Base-by-base conservation (phyloP, 805 yeast genomes). In the Lipomyces sp. region DNA sequence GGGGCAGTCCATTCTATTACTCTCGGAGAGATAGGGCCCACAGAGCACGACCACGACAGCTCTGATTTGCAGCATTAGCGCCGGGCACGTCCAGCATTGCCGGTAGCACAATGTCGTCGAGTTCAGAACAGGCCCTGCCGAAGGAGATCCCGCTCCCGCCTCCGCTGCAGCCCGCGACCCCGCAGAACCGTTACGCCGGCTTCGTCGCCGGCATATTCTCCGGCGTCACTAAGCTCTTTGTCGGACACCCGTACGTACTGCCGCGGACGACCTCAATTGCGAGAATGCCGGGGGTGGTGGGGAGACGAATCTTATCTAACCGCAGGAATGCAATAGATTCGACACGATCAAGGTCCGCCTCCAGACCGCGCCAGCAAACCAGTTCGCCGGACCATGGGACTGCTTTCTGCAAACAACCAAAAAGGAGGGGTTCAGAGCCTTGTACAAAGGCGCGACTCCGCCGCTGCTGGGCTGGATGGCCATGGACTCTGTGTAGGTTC, bases 391-490 rank as follows among this genome's bases (percentile, higher is more conserved):
- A 2, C 93, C 95, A 0, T 63, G 84, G 61, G 95, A 89, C 64
- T 86, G 95, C 67, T 81, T 86, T 3, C 60, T 73, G 61, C 81
- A 84, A 63, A 89, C 96, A 0, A 63, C 84, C 23, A 72, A 71
- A 55, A 78, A 81, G 24, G 96, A 89, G 65, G 96, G 96, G 2
- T 56, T 83, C 4, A 68, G 75, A 32, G 97, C 95, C 0, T 78
- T 89, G 47, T 89, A 87, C 65, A 81, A 88, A 60, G 97, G 97
- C 0, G 87, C 89, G 58, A 86, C 95, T 0, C 96, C 97, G 3
- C 96, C 96, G 1, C 73, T 89, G 58, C 80, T 86, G 19, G 97
- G 96, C 0, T 89, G 96, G 96, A 87, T 89, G 60, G 68, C 85
- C 55, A 89, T 89, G 96, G 97, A 89, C 65, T 81, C 90, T 2